These are phyloP conservation scores for Rubroshorea leprosula DNA, from an alignment of 345 rosid species.

Conservation along the genomic window DNA sequence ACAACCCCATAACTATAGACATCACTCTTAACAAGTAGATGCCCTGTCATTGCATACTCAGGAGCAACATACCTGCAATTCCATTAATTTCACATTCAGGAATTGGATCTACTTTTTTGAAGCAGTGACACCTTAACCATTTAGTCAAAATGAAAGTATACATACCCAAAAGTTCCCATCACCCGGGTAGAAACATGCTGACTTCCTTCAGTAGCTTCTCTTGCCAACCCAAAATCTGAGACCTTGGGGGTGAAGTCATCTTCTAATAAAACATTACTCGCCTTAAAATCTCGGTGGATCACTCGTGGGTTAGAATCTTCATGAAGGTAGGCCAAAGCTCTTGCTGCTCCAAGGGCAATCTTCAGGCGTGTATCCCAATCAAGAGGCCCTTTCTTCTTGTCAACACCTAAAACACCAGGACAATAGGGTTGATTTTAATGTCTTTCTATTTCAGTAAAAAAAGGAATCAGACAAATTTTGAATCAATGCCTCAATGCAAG, in stretches of 20 bases:
- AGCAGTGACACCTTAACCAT: neutral
- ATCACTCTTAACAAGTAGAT: slow-evolving; percentile 95
- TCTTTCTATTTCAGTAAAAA: slow-evolving; percentile 7
- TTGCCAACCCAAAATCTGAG: slow-evolving; percentile 97
- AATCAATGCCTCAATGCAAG: no score
- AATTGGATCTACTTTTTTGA: neutral
- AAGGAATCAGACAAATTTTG: no score
- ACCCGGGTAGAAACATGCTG: slow-evolving; percentile 93
- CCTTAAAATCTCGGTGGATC: slow-evolving; percentile 96
- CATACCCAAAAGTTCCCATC: slow-evolving; percentile 99
- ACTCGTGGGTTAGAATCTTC: slow-evolving; percentile 99
- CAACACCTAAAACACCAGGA: slow-evolving; percentile 38
- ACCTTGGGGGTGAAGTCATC: slow-evolving; percentile 94
- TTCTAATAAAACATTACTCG: slow-evolving; percentile 87
- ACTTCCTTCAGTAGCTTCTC: slow-evolving; percentile 99
- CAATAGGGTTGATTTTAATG: neutral
- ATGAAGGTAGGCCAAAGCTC: slow-evolving; percentile 98
- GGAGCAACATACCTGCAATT: slow-evolving; percentile 93
- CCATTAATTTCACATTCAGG: neutral
- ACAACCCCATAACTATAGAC: slow-evolving; percentile 98
- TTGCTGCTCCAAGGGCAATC: slow-evolving; percentile 98
- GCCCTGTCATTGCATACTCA: slow-evolving; percentile 99
- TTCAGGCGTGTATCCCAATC: slow-evolving; percentile 97
- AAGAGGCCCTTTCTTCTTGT: slow-evolving; percentile 65
- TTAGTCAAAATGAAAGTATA: neutral